phyloP scores from a whole-genome alignment of 345 rosid species.

The Euclidium syriacum region DNA sequence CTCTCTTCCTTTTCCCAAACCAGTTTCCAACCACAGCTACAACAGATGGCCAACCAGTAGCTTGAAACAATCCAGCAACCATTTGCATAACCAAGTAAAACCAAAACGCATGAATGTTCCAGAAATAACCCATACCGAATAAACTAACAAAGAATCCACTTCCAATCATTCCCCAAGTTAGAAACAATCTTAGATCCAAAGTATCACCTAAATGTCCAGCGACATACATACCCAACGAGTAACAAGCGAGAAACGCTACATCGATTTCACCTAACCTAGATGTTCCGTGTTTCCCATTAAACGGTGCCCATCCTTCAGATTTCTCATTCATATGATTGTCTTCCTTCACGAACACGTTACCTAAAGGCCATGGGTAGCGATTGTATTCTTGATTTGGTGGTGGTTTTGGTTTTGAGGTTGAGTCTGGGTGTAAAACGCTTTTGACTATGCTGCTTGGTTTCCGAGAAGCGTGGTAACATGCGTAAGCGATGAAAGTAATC shows the following conservation, averaged over 20 bases:
- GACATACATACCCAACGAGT: constrained; percentile 76
- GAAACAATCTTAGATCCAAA: constrained; percentile 79
- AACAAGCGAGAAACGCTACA: constrained; percentile 84
- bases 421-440: constrained; percentile 73
- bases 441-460: constrained; percentile 93
- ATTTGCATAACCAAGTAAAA: constrained; percentile 73
- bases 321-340: neutral
- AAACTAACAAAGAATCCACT: constrained; percentile 85
- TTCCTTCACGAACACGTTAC: constrained; percentile 47
- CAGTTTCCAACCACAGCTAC: constrained; percentile 96
- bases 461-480: constrained; percentile 90
- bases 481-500: constrained; percentile 79
- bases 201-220: constrained; percentile 93
- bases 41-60: constrained; percentile 97
- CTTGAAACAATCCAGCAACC: constrained; percentile 88
- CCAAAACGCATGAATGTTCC: constrained; percentile 66
- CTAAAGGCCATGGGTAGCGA: constrained; percentile 59
- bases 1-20: constrained; percentile 88
- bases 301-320: constrained; percentile 73
- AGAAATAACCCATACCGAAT: constrained; percentile 90
- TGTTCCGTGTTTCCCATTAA: constrained; percentile 60
- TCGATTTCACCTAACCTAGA: constrained; percentile 88
- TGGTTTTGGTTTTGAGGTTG: constrained; percentile 30
- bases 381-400: neutral
- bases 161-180: constrained; percentile 83